Base-by-base conservation (phyloP, 352 stramenopile genomes). In the Aphanomyces stellatus region DNA sequence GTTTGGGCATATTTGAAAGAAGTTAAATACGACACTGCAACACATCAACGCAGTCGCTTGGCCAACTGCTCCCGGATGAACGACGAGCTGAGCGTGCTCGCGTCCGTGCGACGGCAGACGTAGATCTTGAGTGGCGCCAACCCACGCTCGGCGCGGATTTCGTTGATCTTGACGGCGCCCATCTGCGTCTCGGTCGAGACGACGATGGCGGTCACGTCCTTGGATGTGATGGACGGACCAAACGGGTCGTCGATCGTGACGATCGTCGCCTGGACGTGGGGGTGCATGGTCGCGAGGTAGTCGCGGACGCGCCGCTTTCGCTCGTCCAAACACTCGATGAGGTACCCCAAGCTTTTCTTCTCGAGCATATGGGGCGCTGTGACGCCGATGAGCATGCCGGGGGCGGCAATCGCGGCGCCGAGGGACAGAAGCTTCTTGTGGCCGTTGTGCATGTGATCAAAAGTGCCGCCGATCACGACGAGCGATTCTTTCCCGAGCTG, bases 381-480 rank as follows among this genome's bases (percentile, higher is more conserved):
- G 40, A 97, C 85, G 7, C 89, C 89, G 35, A 97, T 66, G 19
- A 93, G 63, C 43, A 95, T 73, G 1, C 31, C 51, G 24, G 65
- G 62, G 13, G 51, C 65, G 40, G 80, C 89, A 61, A 93, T 76
- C 62, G 74, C 77, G 5, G 77, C 79, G 0, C 87, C 88, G 19
- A 93, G 66, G 24, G 83, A 91, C 27, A 97, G 75, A 22, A 97
- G 69, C 66, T 96, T 95, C 73, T 92, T 95, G 78, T 97, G 89
- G 19, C 89, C 89, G 55, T 94, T 95, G 75, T 97, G 89, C 30
- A 97, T 76, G 53, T 93, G 82, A 69, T 97, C 89, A 69, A 97
- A 97, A 31, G 87, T 97, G 35, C 89, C 89, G 35, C 87, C 87
- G 15, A 96, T 71, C 41, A 91, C 72, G 24, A 91, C 76, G 76